Percentiles rank a stretch among this genome's conserved stretches.
Evolutionary conservation across 495 filamentous ascomycete species (phyloP).

Genomic region (Lophium mytilinum): DNA sequence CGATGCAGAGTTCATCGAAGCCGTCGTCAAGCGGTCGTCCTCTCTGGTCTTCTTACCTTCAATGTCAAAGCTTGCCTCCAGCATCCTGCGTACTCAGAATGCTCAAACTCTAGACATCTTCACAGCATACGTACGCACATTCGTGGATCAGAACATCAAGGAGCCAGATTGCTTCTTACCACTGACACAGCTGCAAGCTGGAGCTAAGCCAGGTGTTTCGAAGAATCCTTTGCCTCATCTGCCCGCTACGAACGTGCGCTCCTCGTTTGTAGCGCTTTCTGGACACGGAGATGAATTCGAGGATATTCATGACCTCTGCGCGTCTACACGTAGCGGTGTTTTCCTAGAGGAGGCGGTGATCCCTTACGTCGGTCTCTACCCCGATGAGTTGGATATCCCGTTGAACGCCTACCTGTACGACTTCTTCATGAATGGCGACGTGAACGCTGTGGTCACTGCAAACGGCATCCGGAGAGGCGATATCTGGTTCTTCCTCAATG

Average conservation of each 20-base stretch:
- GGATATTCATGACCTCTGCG: constrained; percentile 55
- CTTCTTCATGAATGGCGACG: constrained; percentile 64
- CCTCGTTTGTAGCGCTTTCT: constrained; percentile 63
- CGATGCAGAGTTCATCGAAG: constrained; percentile 39
- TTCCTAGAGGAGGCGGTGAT: constrained; percentile 66
- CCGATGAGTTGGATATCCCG: constrained; percentile 42
- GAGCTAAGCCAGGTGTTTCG: constrained; percentile 22
- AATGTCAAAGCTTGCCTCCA: constrained; percentile 49
- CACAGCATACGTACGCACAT: constrained; percentile 59
- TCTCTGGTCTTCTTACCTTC: constrained; percentile 55
- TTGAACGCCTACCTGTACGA: constrained; percentile 68
- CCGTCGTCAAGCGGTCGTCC: constrained; percentile 42
- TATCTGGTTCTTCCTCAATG: constrained; percentile 59
- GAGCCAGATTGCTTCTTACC: constrained; percentile 48
- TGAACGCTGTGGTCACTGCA: constrained; percentile 44
- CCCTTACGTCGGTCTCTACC: constrained; percentile 52
- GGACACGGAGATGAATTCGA: constrained; percentile 54
- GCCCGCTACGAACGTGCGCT: constrained; percentile 42
- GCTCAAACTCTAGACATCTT: constrained; percentile 53
- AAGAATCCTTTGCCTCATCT: background rate
- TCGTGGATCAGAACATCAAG: constrained; percentile 52
- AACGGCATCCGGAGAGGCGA: constrained; percentile 57
- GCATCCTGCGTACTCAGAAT: constrained; percentile 54
- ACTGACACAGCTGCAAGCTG: constrained; percentile 44
- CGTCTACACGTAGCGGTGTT: constrained; percentile 52